Base-by-base conservation (phyloP, 257 asterid species). In the Craterostigma plantagineum region DNA sequence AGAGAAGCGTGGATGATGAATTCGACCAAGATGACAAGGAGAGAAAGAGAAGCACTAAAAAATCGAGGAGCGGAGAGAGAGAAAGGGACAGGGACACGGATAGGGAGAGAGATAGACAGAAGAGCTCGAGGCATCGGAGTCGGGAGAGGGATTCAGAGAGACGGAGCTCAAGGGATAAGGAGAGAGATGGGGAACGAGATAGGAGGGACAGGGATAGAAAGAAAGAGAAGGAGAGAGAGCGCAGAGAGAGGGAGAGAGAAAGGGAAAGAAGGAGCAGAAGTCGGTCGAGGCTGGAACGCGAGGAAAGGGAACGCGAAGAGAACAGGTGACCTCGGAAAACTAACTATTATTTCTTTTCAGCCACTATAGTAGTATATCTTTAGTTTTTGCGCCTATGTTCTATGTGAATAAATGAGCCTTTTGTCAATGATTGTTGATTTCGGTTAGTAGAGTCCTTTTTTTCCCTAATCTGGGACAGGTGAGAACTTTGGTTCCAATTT, bases 41-140 rank as follows among this genome's bases (percentile, higher is more conserved):
- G 61, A 68, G 93, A 36, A 79, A 50, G 55, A 73, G 64, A 61
- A 69, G 75, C 68, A 69, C 76, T 63, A 85, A 75, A 66, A 76
- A 56, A 54, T 76, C 79, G 9, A 71, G 97, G 42, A 67, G 64
- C 44, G 91, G 66, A 34, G 80, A 67, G 30, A 67, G 62, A 45
- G 92, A 72, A n/a, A 65, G 76, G 7, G 73, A 62, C 18, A 50
- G 79, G 51, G 72, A 64, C 27, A 58, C 55, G 56, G 71, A 55
- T 36, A 56, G 64, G 18, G 67, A 53, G 27, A 51, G 71, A 52
- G 66, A 45, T 34, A 61, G 57, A 30, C 61, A 64, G 3, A 63
- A 59, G 34, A 49, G 45, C 45, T 49, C 54, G 7, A 49, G 45
- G 44, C 71, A 64, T 15, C 50, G 65, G 47, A 68, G 66, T 11